Percentiles rank a stretch among this genome's conserved stretches.
Evolutionary conservation across 2,329 filamentous ascomycete genomes (phyloP).

Genomic region (Aspergillus chevalieri): DNA sequence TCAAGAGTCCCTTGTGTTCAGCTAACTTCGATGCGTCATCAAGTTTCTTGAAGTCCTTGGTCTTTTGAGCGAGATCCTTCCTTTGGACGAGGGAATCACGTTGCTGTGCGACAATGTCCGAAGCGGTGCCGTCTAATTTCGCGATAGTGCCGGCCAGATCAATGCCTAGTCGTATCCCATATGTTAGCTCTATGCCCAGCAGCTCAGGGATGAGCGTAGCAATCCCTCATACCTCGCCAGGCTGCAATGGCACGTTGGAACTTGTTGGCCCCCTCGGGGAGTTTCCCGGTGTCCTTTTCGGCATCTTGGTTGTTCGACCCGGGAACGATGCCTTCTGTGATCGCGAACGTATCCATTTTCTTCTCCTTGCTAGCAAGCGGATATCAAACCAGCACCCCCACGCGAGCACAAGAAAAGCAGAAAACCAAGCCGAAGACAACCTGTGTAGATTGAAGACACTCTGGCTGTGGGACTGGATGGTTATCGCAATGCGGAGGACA

Average conservation of each 20-base stretch:
- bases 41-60: conserved; percentile 92
- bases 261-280: conserved; percentile 67
- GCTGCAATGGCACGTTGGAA: conserved; percentile 94
- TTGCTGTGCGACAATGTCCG: conserved; percentile 88
- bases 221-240: conserved; percentile 70
- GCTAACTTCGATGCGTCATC: conserved; percentile 80
- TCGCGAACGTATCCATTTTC: conserved; percentile 40
- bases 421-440: conserved; percentile 5
- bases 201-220: not conserved
- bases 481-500: conserved; percentile 21
- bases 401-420: conserved; percentile 14
- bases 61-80: conserved; percentile 97
- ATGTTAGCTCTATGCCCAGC: conserved; percentile 2
- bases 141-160: conserved; percentile 79
- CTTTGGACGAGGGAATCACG: conserved; percentile 91
- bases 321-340: conserved; percentile 35
- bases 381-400: conserved; percentile 18
- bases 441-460: not conserved
- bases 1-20: conserved; percentile 84
- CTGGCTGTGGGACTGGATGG: not conserved
- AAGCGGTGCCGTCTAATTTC: conserved; percentile 84
- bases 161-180: conserved; percentile 55
- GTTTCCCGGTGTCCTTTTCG: conserved; percentile 21
- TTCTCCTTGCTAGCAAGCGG: not conserved
- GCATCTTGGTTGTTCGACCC: conserved; percentile 22